These are phyloP conservation scores for Pleurotus tuoliensis DNA, from an alignment of 768 basidiomycete species.

Conservation along the genomic window DNA sequence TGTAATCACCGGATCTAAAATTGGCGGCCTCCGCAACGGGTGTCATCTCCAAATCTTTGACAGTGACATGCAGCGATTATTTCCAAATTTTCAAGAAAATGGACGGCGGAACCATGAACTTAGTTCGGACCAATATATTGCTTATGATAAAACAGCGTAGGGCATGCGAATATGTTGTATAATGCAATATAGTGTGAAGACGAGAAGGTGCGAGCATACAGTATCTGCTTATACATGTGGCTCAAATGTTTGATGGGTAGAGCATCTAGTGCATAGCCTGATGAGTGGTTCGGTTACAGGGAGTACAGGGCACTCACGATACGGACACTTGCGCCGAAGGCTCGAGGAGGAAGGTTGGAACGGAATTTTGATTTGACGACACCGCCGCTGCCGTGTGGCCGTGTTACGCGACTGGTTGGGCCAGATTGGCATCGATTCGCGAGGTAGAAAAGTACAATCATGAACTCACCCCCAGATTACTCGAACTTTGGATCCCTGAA, in stretches of 20 bases:
- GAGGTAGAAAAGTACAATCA: not conserved
- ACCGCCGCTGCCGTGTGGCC: slow-evolving; percentile 91
- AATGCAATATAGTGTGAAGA: slow-evolving; percentile 4
- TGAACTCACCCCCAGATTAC: slow-evolving; percentile 93
- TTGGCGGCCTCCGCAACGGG: too few relatives aligned
- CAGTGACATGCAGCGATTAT: not conserved
- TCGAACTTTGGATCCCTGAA: slow-evolving; percentile 92
- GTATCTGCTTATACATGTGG: not conserved
- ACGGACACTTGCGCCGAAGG: slow-evolving; percentile 90
- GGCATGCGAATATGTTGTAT: slow-evolving; percentile 8
- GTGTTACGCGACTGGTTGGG: slow-evolving; percentile 71
- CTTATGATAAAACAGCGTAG: not conserved
- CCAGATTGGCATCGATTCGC: not conserved
- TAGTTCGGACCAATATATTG: slow-evolving; percentile 3
- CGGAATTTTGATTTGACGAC: slow-evolving; percentile 97
- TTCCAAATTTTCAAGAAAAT: not conserved
- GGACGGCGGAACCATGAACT: not conserved
- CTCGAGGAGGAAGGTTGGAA: slow-evolving; percentile 90
- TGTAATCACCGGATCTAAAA: slow-evolving; percentile 2
- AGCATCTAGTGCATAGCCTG: slow-evolving; percentile 61
- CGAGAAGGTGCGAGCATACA: not conserved
- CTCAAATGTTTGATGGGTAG: slow-evolving; percentile 83
- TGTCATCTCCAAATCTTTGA: too few relatives aligned
- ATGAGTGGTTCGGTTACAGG: not conserved
- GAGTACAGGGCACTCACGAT: slow-evolving; percentile 54